Percentiles rank a stretch among this genome's conserved stretches.
phyloP scores from a whole-genome alignment of 768 basidiomycete genomes.

The Cubamyces lactineus region DNA sequence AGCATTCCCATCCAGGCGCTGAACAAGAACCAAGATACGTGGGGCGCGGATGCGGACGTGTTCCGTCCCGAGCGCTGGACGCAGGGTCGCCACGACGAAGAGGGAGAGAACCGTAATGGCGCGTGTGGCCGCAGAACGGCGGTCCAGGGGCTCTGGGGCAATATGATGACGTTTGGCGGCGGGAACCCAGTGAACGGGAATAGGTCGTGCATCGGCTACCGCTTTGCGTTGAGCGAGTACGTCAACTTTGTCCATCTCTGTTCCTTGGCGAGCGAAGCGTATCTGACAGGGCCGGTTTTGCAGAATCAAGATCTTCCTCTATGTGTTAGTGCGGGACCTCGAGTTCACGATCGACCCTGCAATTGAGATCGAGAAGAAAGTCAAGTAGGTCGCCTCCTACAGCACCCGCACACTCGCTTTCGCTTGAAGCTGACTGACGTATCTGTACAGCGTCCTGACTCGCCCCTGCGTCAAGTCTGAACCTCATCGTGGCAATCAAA shows the following conservation, averaged over 20 bases:
- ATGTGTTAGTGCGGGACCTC: slow-evolving; percentile 58
- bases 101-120: background rate
- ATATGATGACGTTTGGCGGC: slow-evolving; percentile 59
- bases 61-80: slow-evolving; percentile 51
- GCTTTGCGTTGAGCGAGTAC: slow-evolving; percentile 63
- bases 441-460: slow-evolving; percentile 48
- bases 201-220: slow-evolving; percentile 64
- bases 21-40: slow-evolving; percentile 57
- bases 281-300: background rate
- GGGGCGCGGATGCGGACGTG: slow-evolving; percentile 66
- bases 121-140: slow-evolving; percentile 47
- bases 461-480: slow-evolving; percentile 61
- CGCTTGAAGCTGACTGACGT: background rate
- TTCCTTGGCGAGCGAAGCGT: background rate
- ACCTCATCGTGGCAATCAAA: slow-evolving; percentile 58
- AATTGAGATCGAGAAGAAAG: slow-evolving; percentile 62
- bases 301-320: slow-evolving; percentile 68
- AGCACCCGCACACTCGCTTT: slow-evolving; percentile 27
- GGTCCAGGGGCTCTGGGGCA: slow-evolving; percentile 55
- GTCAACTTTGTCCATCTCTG: slow-evolving; percentile 29
- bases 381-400: slow-evolving; percentile 51
- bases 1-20: slow-evolving; percentile 62
- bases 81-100: background rate
- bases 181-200: slow-evolving; percentile 54
- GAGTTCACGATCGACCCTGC: slow-evolving; percentile 55